Percentiles rank a stretch among this genome's conserved stretches.
Evolutionary conservation across 129 eudicot species (phyloP).

Genomic region (Ambrosia trifida): DNA sequence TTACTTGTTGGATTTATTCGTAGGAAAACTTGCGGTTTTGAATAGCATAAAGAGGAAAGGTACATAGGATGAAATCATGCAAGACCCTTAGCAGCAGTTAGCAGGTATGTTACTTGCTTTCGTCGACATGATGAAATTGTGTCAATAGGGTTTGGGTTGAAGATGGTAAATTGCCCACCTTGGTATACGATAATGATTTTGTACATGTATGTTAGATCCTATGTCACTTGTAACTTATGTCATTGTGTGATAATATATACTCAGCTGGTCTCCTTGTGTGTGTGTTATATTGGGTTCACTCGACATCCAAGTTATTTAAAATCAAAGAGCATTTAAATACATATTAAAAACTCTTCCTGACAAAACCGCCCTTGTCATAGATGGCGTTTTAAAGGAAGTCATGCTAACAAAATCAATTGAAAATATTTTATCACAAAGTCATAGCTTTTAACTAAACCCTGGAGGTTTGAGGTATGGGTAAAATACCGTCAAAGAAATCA

Average conservation of each 20-base stretch:
- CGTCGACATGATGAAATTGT: slow-evolving; percentile 36
- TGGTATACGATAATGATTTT: slow-evolving; percentile 51
- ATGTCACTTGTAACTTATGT: slow-evolving; percentile 15
- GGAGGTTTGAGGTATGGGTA: slow-evolving; percentile 79
- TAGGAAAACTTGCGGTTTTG: slow-evolving; percentile 71
- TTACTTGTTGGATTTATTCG: slow-evolving; percentile 74
- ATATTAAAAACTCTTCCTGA: slow-evolving; percentile 14
- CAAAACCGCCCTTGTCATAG: slow-evolving; percentile 17
- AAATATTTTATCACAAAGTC: neutral
- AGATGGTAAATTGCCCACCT: slow-evolving; percentile 38
- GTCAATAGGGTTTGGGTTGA: slow-evolving; percentile 43
- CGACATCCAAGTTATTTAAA: slow-evolving; percentile 12
- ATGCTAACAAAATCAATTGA: neutral
- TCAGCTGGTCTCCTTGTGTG: slow-evolving; percentile 21
- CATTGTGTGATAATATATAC: slow-evolving; percentile 22
- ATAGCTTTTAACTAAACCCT: slow-evolving; percentile 49
- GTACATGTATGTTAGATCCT: slow-evolving; percentile 60
- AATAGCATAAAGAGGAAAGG: slow-evolving; percentile 81
- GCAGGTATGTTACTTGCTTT: slow-evolving; percentile 48
- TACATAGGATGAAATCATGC: slow-evolving; percentile 44
- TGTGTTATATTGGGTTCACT: slow-evolving; percentile 6
- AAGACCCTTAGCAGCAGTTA: slow-evolving; percentile 37
- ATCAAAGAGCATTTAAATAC: slow-evolving; percentile 2
- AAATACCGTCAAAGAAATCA: slow-evolving; percentile 87
- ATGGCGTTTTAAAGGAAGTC: neutral